Conservation (phyloP, 2,329 filamentous ascomycete genomes). For the Endocalyx cinctus region DNA sequence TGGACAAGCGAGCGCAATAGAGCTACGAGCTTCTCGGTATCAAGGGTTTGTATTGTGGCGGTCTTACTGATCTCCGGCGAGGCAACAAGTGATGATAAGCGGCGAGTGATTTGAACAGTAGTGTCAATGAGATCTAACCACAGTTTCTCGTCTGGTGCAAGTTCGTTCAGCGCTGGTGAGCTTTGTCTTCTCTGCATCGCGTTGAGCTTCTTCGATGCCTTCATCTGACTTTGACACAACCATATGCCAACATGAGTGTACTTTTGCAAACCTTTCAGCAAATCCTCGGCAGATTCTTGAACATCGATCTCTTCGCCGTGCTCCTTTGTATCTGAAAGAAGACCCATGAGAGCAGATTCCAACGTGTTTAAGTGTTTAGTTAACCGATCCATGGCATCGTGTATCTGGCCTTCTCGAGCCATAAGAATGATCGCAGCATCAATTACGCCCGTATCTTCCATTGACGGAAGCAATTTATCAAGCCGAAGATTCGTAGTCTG, state of each 20-base stretch:
- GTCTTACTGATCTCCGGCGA: constrained; percentile 15
- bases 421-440: constrained; percentile 91
- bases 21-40: constrained; percentile 57
- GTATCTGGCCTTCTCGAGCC: constrained; percentile 79
- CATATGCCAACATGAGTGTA: constrained; percentile 92
- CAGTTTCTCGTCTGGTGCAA: constrained; percentile 50
- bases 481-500: constrained; percentile 75
- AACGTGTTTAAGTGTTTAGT: constrained; percentile 76
- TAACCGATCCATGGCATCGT: constrained; percentile 78
- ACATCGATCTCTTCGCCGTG: constrained; percentile 49
- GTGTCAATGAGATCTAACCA: constrained; percentile 60
- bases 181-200: constrained; percentile 50
- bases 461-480: constrained; percentile 74
- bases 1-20: constrained; percentile 79
- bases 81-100: constrained; percentile 52
- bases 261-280: constrained; percentile 76
- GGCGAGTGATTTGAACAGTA: constrained; percentile 59
- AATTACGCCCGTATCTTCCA: constrained; percentile 85
- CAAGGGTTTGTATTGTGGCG: constrained; percentile 31
- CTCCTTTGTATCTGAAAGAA: constrained; percentile 59
- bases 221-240: constrained; percentile 85
- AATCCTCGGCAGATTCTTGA: constrained; percentile 64
- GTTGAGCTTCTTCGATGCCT: constrained; percentile 45
- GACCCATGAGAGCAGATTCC: constrained; percentile 69
- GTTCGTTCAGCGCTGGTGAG: constrained; percentile 33